Evolutionary conservation across 1,284 basidiomycete species (phyloP), one percentile per base, ranked within the genome.

Genomic region (Fistulinella staudtii): DNA sequence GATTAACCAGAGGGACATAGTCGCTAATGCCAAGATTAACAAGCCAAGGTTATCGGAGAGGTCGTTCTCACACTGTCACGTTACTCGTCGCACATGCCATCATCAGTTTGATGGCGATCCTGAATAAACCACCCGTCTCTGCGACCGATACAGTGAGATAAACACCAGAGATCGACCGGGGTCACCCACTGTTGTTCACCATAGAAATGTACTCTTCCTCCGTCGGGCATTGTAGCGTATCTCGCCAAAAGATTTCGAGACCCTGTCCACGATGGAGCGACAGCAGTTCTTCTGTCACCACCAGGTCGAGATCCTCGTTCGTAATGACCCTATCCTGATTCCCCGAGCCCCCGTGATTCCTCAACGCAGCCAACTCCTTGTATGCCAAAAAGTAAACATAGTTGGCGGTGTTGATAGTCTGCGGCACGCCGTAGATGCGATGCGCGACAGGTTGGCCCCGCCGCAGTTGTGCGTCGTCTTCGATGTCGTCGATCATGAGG

Each of bases 341-440:
- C 22, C 56, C 68, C 22, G n/a, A 13, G 29, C 59, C 46, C 0
- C 44, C 28, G 3, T 48, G 38, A 20, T 21, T 62, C 13, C 81
- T 74, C 21, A 94, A 72, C 18, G 73, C 68, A 39, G 87, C 80
- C 0, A 90, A 73, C 55, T 90, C 85, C 54, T 87, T 77, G 64
- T 87, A 92, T 0, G 88, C 91, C 23, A 89, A 76, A 59, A 98
- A 98, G 65, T 96, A 98, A 33, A 93, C 91, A 56, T 98, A 98
- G 64, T 98, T 98, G 1, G 94, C 95, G 0, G 90, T 85, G 63
- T 99, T 99, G 71, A 99, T 94, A 0, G 95, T 97, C 63, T 98
- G 94, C 0, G 95, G 92, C 2, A 96, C 70, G 2, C 95, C 95
- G 58, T 95, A 99, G 52, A 98, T 93, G 69, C 89, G 91, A 70